phyloP scores from a whole-genome alignment of 345 rosid genomes.

The Mangifera indica region DNA sequence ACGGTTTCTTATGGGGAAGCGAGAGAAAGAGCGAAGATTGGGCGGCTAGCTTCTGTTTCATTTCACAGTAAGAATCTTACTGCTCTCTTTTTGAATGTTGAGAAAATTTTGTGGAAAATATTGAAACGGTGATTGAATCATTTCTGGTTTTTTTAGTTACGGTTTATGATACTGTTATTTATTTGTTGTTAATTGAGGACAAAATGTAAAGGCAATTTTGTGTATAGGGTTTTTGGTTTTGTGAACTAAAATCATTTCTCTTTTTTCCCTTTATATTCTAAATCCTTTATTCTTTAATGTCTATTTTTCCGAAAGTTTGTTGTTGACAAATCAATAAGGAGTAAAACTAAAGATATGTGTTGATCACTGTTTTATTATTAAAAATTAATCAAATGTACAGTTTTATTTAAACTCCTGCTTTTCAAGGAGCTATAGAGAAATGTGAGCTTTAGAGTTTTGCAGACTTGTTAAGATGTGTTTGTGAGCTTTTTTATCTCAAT shows the following conservation, averaged over 20 bases:
- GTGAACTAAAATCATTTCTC: too few relatives aligned
- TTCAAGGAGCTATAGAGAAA: neutral
- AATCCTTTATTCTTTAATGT: neutral
- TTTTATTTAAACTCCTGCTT: neutral
- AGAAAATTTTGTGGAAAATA: neutral
- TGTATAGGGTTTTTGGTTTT: neutral
- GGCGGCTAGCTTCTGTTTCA: neutral
- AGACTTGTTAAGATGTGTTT: neutral
- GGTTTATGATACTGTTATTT: neutral
- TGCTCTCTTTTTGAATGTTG: neutral
- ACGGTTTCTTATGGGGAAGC: neutral
- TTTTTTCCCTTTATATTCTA: neutral
- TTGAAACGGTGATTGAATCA: neutral
- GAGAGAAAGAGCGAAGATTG: neutral
- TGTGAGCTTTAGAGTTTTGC: neutral
- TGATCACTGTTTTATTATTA: slow-evolving; percentile 3
- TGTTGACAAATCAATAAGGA: neutral
- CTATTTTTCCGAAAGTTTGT: neutral
- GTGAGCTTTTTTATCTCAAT: too few relatives aligned
- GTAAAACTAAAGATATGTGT: neutral
- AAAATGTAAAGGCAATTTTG: neutral
- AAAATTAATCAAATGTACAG: neutral
- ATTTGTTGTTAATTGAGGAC: neutral
- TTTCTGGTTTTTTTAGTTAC: neutral
- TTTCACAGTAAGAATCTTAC: neutral